Base-by-base conservation (phyloP, 106 monocot genomes). In the Hemerocallis citrina region DNA sequence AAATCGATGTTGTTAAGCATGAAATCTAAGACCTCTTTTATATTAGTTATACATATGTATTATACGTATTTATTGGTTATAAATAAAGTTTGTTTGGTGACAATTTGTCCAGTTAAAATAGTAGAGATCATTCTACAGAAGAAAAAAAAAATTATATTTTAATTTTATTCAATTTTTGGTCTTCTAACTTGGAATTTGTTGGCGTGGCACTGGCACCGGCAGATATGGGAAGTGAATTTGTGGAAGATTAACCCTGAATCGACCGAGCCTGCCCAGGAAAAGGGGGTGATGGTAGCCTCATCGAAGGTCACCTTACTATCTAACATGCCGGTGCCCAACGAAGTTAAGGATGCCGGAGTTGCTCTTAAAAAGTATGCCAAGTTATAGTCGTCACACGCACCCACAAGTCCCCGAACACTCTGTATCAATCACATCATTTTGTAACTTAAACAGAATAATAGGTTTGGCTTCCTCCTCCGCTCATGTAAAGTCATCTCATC, bases 171-270 rank as follows among this genome's bases (percentile, higher is more conserved):
- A n/a, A n/a, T n/a, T n/a, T n/a, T n/a, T n/a, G n/a, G n/a, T n/a
- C n/a, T n/a, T n/a, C n/a, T n/a, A n/a, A 47, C 6, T 47, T 47
- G 12, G 6, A 47, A 15, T 47, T 16, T 17, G 1, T 47, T 47
- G 12, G 1, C 6, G 2, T 2, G 6, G 16, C 4, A 17, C 47
- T 28, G 5, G 27, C 17, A 62, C 35, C 52, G 25, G n/a, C 55
- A 83, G 85, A 74, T 85, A 25, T 85, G 85, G 85, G 81, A 77
- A 52, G 77, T 85, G 5, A 65, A 46, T 5, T 24, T 85, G 12
- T 77, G 77, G 77, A 81, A 63, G 63, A 34, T 77, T 11, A 57
- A 77, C 37, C 46, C 60, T 2, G 55, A 17, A 44, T 44, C 44
- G 15, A 50, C 1, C 49, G 7, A 25, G 5, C 35, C 59, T 6